These are phyloP conservation scores for Rhodotorula toruloides DNA, from an alignment of 768 basidiomycete species.

Conservation along the genomic window DNA sequence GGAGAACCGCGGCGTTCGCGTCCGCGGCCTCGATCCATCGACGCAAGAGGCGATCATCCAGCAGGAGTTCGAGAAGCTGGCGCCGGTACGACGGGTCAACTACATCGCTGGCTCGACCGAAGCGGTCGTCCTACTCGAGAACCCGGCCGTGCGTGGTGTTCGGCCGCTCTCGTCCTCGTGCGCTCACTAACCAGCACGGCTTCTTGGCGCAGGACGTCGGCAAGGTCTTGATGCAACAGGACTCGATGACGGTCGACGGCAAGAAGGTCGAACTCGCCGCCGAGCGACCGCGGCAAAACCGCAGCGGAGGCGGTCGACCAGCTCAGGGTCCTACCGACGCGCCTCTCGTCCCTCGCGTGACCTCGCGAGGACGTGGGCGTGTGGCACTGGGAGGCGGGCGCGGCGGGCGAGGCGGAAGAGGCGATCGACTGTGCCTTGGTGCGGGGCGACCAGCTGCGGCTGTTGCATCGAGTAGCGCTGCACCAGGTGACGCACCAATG, in stretches of 20 bases:
- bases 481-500: background rate
- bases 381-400: constrained; percentile 20
- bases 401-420: constrained; percentile 13
- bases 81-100: constrained; percentile 62
- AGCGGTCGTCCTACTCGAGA: constrained; percentile 50
- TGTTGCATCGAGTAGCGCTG: background rate
- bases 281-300: constrained; percentile 44
- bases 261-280: constrained; percentile 59
- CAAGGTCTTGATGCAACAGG: constrained; percentile 64
- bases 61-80: constrained; percentile 75
- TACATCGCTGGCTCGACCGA: constrained; percentile 62
- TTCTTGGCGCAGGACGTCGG: constrained; percentile 66
- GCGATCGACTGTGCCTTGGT: constrained; percentile 4
- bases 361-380: constrained; percentile 17
- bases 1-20: constrained; percentile 66
- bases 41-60: constrained; percentile 89
- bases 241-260: constrained; percentile 67
- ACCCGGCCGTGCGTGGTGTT: constrained; percentile 47
- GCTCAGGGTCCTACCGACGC: background rate
- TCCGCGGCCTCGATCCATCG: constrained; percentile 65
- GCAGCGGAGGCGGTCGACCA: constrained; percentile 26
- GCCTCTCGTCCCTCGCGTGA: constrained; percentile 25
- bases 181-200: background rate
- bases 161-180: background rate
- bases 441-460: background rate